Evolutionary conservation across 169 alveolate species (phyloP).

Genomic region (Plasmodium gaboni): DNA sequence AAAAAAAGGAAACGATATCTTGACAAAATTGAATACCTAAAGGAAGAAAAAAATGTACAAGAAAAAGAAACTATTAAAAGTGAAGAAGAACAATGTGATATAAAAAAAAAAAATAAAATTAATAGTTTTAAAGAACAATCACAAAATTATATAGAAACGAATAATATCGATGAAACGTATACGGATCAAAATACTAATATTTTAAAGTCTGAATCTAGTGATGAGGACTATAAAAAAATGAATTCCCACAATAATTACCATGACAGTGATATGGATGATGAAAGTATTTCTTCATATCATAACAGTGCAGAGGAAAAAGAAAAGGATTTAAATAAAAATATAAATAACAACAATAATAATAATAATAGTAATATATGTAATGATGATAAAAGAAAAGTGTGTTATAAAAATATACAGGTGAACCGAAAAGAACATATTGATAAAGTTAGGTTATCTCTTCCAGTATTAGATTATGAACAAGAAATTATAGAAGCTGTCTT

Average conservation of each 20-base stretch:
- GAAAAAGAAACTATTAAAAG: neutral
- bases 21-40: constrained; percentile 27
- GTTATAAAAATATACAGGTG: constrained; percentile 70
- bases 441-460: constrained; percentile 87
- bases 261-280: neutral
- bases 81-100: neutral
- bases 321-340: neutral
- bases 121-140: neutral
- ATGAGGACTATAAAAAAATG: neutral
- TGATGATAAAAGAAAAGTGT: constrained; percentile 39
- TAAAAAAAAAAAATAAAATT: constrained; percentile 26
- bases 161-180: too few relatives aligned
- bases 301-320: neutral
- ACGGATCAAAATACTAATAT: too few relatives aligned
- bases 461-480: constrained; percentile 91
- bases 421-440: constrained; percentile 84
- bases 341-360: neutral
- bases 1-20: constrained; percentile 51
- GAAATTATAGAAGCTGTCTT: constrained; percentile 93
- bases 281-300: neutral
- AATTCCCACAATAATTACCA: neutral
- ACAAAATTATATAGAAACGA: neutral
- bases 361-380: neutral
- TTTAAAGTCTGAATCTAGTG: too few relatives aligned
- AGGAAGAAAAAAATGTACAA: neutral